phyloP scores from a whole-genome alignment of 495 filamentous ascomycete genomes.

The Penicillium ochrochloron region DNA sequence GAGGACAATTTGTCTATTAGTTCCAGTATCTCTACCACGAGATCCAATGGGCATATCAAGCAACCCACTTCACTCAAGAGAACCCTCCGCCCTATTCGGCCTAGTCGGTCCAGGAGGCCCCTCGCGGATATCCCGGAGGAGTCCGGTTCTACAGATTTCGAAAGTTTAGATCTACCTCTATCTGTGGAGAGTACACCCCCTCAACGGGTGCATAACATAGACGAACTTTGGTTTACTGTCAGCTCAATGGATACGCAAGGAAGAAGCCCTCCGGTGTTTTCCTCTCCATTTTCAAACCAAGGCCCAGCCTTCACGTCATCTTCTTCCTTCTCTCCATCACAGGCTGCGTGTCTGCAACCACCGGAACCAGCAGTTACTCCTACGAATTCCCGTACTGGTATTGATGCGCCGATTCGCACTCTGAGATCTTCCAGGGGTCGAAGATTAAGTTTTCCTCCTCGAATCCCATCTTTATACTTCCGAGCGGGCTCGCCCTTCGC shows the following conservation, averaged over 20 bases:
- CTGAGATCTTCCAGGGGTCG: background rate
- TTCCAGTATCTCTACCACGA: background rate
- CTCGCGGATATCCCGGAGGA: background rate
- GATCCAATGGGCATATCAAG: background rate
- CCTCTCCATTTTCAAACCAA: background rate
- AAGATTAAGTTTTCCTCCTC: background rate
- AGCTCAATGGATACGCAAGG: background rate
- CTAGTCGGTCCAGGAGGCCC: background rate
- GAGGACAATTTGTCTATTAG: background rate
- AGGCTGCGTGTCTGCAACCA: background rate
- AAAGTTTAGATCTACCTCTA: background rate
- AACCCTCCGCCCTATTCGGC: background rate
- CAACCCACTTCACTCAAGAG: background rate
- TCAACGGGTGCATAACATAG: background rate
- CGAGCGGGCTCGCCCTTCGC: constrained; percentile 1
- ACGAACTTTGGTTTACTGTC: constrained; percentile 1
- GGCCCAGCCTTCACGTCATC: background rate
- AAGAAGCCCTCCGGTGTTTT: background rate
- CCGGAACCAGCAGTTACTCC: too few species aligned
- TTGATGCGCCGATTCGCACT: background rate
- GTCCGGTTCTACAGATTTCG: background rate
- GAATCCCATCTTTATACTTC: background rate
- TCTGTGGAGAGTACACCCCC: background rate
- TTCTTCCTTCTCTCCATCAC: background rate
- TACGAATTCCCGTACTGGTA: background rate